These are phyloP conservation scores for Epichloe sylvatica DNA, from an alignment of 2,329 filamentous ascomycete genomes.

Conservation along the genomic window DNA sequence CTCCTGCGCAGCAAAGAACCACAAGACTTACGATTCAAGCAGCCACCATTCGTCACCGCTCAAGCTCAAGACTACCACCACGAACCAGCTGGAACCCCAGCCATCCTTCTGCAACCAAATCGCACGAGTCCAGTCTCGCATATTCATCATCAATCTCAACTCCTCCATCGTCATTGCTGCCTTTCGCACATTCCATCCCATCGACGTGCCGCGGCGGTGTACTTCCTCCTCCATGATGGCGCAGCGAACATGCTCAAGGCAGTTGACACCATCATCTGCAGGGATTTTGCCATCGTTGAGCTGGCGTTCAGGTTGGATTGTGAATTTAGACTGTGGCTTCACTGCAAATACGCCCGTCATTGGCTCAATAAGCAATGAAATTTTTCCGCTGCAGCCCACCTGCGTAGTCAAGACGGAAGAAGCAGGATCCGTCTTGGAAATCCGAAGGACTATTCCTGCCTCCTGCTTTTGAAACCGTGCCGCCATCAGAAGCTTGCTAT, in stretches of 20 bases:
- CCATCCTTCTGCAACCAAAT: slow-evolving; percentile 56
- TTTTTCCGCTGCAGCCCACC: slow-evolving; percentile 46
- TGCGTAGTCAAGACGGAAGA: slow-evolving; percentile 56
- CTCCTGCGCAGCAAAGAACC: background rate
- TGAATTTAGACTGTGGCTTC: slow-evolving; percentile 46
- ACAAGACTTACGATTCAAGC: slow-evolving; percentile 41
- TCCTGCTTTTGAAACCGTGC: slow-evolving; percentile 48
- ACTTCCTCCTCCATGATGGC: slow-evolving; percentile 48
- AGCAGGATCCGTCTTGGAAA: slow-evolving; percentile 48
- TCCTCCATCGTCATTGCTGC: slow-evolving; percentile 38
- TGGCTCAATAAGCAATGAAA: slow-evolving; percentile 57
- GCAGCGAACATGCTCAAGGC: slow-evolving; percentile 49
- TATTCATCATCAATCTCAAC: slow-evolving; percentile 46
- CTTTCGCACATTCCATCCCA: slow-evolving; percentile 48
- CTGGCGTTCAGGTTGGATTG: slow-evolving; percentile 44
- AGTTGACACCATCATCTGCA: slow-evolving; percentile 39
- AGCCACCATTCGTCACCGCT: slow-evolving; percentile 71
- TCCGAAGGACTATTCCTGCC: slow-evolving; percentile 41
- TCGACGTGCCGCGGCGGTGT: slow-evolving; percentile 41
- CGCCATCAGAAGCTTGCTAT: slow-evolving; percentile 43
- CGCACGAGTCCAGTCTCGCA: slow-evolving; percentile 47
- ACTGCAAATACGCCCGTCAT: slow-evolving; percentile 65
- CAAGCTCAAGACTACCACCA: slow-evolving; percentile 56
- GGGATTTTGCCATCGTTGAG: slow-evolving; percentile 49
- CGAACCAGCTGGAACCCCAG: slow-evolving; percentile 61